Base-by-base conservation (phyloP, 768 basidiomycete genomes). In the Gymnopilus junonius region DNA sequence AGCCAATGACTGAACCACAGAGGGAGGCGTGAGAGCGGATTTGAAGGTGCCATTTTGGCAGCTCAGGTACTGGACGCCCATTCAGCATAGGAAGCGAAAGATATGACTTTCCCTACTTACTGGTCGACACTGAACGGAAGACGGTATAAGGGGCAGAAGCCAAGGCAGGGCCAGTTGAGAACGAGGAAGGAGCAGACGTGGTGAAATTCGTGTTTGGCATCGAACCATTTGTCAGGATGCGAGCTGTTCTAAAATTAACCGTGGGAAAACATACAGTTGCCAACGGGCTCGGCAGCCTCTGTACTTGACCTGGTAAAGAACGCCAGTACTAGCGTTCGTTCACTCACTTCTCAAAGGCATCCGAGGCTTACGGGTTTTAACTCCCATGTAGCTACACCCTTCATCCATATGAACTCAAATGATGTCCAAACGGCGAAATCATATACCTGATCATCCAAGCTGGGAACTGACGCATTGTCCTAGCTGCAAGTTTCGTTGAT, bases 1-100 rank as follows among this genome's bases (percentile, higher is more conserved):
- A 84, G 67, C 82, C 82, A 84, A 58, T 70, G 77, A 61, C 74
- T 79, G 14, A 79, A 23, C 74, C 73, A 78, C 0, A 67, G 53
- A 17, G 82, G 82, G 46, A 76, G 75, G 1, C 69, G 74, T 5
- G 77, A 71, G 12, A 83, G 74, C 27, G 70, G 71, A 20, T 67
- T 65, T 8, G 64, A 58, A 25, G 53, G 40, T 15, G 58, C 15
- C 58, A 66, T 62, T 55, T 42, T 29, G 15, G 34, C 20, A 37
- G 31, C 31, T 35, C n/a, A n/a, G n/a, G 53, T 54, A 21, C 32
- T 34, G 21, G 8, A 12, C 4, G 10, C 8, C 32, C 10, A 21
- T 11, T 34, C 21, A 35, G 23, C 8, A 35, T 3, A 17, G 31
- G 29, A 54, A 54, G 21, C 20, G 20, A 54, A 5, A 25, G 12